Conservation (phyloP, 2,329 filamentous ascomycete species). For the Juglanconis sp. region DNA sequence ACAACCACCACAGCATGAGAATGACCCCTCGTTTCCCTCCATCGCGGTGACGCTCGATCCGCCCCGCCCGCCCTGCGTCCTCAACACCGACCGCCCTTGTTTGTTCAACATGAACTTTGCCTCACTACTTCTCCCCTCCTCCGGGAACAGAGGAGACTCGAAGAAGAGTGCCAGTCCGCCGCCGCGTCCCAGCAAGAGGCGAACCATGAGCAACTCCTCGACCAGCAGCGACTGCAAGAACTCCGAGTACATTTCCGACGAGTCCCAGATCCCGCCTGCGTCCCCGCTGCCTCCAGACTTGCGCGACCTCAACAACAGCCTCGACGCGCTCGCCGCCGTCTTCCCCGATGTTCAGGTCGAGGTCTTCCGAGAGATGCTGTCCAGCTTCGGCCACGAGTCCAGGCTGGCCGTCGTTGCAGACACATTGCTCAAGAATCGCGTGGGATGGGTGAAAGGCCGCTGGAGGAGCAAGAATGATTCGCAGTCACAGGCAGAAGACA, state of each 20-base stretch:
- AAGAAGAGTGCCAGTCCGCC: constrained; percentile 22
- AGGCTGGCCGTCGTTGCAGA: constrained; percentile 75
- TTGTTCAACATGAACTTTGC: constrained; percentile 47
- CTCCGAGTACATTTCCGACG: constrained; percentile 53
- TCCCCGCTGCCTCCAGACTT: constrained; percentile 58
- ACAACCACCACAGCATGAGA: constrained; percentile 2
- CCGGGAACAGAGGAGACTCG: constrained; percentile 31
- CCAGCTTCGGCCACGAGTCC: constrained; percentile 72
- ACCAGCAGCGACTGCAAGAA: constrained; percentile 22
- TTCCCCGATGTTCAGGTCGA: constrained; percentile 81
- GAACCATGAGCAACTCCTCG: constrained; percentile 29
- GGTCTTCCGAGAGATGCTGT: constrained; percentile 78
- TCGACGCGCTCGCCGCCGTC: constrained; percentile 65
- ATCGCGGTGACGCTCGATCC: constrained; percentile 4
- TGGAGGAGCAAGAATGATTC: constrained; percentile 46
- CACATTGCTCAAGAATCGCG: constrained; percentile 68
- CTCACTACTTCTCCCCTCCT: constrained; percentile 43
- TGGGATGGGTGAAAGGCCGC: constrained; percentile 68
- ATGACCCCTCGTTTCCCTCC: not conserved
- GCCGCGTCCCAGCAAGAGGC: constrained; percentile 21
- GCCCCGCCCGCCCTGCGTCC: not conserved
- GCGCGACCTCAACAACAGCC: constrained; percentile 65
- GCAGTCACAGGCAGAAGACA: not conserved
- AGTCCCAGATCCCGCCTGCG: constrained; percentile 48
- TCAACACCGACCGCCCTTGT: constrained; percentile 17